Evolutionary conservation across 176 grass and related monocot species (phyloP), one percentile per base, ranked within the genome.

Genomic region (Eragrostis nindensis): DNA sequence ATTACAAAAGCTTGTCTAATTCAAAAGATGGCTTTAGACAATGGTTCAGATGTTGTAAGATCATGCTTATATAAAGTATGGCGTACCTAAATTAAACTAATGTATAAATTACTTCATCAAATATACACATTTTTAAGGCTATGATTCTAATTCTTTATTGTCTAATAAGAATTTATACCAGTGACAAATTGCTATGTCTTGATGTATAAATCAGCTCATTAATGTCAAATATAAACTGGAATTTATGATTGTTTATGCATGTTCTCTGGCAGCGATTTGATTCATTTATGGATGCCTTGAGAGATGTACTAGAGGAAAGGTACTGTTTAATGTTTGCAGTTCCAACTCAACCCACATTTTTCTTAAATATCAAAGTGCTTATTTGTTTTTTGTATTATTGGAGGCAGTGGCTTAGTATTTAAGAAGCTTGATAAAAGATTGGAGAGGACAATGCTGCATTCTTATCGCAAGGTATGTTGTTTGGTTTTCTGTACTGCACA

Each of bases 401-500:
- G 49, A 66, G 74, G 69, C 85, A 98, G 95, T 64, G 95, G 95
- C 25, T 85, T 94, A 71, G 42, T 78, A 87, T 77, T 93, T 83
- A 98, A 95, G 88, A 98, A 95, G 86, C 95, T 98, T 78, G 95
- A 98, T 85, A 98, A 95, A 93, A 91, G 90, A 82, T 73, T 98
- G 71, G 95, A 98, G 91, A 91, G 95, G 53, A 85, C 95, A 86
- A 91, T 98, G 92, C 66, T 98, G 86, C 92, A 98, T 87, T 98
- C 95, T 27, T 91, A 93, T 66, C 90, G 95, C 63, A 98, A 98
- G 95, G 95, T 98, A 88, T 80, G 61, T 74, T 88, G 62, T 79
- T 76, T 42, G 29, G 18, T 16, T 76, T 62, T 83, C 71, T 64
- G 61, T n/a, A 61, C 13, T 52, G 19, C 13, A 76, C 68, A 49